Evolutionary conservation across 2,329 filamentous ascomycete species (phyloP).

Genomic region (Cercospora nicotianae): DNA sequence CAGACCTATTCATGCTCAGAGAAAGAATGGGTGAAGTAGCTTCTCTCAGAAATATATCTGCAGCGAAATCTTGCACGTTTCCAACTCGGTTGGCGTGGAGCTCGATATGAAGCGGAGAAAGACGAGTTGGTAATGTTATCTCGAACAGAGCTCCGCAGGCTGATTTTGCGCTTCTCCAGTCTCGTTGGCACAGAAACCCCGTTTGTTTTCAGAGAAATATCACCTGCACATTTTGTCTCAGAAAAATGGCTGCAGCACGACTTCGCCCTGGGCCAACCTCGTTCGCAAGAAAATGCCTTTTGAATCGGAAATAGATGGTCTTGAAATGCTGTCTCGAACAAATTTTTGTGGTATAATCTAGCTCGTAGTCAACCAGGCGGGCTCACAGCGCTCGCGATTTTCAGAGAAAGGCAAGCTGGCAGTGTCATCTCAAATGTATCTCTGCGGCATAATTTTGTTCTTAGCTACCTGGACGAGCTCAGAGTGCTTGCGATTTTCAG

Average conservation of each 20-base stretch:
- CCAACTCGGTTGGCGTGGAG: neutral
- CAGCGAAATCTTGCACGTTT: neutral
- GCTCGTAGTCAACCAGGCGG: neutral
- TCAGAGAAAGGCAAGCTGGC: neutral
- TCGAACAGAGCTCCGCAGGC: neutral
- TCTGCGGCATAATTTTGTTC: neutral
- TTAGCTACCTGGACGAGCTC: neutral
- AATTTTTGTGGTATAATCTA: neutral
- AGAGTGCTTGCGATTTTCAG: neutral
- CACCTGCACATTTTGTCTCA: neutral
- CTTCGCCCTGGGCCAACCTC: neutral
- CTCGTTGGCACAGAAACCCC: neutral
- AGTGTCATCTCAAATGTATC: too few species aligned
- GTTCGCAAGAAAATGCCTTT: neutral
- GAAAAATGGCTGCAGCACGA: neutral
- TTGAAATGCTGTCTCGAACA: neutral
- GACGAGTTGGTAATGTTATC: neutral
- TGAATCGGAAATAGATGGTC: neutral
- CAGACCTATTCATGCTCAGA: neutral
- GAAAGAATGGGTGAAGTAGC: neutral
- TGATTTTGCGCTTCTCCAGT: neutral
- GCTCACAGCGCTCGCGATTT: neutral
- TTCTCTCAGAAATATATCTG: neutral
- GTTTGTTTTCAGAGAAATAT: neutral
- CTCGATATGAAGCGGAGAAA: neutral